Evolutionary conservation across 306 rosid genomes (phyloP).

Genomic region (Abrus precatorius): DNA sequence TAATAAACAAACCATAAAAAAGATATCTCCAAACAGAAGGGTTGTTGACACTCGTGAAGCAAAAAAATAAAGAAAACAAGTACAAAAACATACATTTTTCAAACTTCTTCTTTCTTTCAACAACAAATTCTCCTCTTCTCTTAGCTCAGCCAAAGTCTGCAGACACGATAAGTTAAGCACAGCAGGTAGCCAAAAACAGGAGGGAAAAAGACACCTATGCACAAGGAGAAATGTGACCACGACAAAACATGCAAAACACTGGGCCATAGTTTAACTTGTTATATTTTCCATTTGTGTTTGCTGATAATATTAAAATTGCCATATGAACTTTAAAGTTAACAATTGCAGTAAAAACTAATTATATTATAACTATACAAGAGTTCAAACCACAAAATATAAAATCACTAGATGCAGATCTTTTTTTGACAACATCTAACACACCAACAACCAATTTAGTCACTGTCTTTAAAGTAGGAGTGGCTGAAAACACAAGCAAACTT

Average conservation of each 20-base stretch:
- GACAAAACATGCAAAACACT: not conserved
- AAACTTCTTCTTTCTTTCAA: constrained; percentile 73
- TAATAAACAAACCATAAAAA: constrained; percentile 29
- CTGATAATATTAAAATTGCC: constrained; percentile 2
- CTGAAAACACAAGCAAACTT: constrained; percentile 4
- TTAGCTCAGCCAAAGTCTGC: constrained; percentile 87
- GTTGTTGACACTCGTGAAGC: not conserved
- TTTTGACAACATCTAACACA: not conserved
- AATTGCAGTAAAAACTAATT: not conserved
- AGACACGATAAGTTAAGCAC: constrained; percentile 43
- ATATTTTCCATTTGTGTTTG: constrained; percentile 5
- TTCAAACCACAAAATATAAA: constrained; percentile 6
- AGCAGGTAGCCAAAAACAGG: constrained; percentile 7
- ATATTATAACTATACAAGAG: not conserved
- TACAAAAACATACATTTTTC: constrained; percentile 66
- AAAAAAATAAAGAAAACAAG: constrained; percentile 11
- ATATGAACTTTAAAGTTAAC: not conserved
- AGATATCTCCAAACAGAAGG: not conserved
- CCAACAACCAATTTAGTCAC: constrained; percentile 8
- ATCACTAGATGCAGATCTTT: constrained; percentile 13
- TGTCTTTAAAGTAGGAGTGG: not conserved
- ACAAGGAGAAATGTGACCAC: not conserved
- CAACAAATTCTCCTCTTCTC: constrained; percentile 79
- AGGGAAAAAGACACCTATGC: not conserved
- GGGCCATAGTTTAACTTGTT: not conserved